Conservation (phyloP, 1,139 yeast genomes). For the Spathaspora sp. region DNA sequence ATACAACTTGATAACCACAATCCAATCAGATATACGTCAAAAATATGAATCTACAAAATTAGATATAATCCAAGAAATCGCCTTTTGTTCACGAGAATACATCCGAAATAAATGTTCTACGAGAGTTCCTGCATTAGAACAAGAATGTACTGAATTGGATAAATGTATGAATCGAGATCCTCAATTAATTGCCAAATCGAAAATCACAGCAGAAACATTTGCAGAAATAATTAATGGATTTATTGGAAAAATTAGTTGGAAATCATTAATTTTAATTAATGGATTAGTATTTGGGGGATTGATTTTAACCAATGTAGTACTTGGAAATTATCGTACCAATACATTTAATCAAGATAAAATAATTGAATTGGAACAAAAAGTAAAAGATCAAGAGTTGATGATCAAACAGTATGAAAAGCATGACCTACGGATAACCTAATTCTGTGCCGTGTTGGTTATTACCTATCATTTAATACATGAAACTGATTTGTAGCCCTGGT, state of each 20-base stretch:
- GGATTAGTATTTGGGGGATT: constrained; percentile 20
- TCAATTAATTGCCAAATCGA: constrained; percentile 69
- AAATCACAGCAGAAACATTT: constrained; percentile 76
- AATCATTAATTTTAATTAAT: constrained; percentile 51
- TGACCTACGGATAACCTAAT: neutral
- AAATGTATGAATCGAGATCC: constrained; percentile 89
- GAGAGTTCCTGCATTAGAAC: constrained; percentile 71
- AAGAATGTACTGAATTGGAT: constrained; percentile 73
- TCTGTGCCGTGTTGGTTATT: neutral
- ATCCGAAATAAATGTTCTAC: constrained; percentile 64
- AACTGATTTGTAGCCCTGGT: neutral
- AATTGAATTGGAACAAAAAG: constrained; percentile 13
- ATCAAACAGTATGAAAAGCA: constrained; percentile 9
- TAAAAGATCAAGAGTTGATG: constrained; percentile 15
- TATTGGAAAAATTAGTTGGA: constrained; percentile 73
- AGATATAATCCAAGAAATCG: constrained; percentile 64
- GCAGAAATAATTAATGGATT: constrained; percentile 83
- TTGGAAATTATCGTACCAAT: constrained; percentile 19
- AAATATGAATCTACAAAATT: constrained; percentile 64
- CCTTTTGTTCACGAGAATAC: constrained; percentile 70
- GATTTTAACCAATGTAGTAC: constrained; percentile 21
- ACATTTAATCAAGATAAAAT: constrained; percentile 8
- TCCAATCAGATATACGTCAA: constrained; percentile 68
- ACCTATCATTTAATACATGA: neutral
- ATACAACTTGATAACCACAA: constrained; percentile 54